Base-by-base conservation (phyloP, 2,329 filamentous ascomycete species). In the Drechslerella dactyloides region DNA sequence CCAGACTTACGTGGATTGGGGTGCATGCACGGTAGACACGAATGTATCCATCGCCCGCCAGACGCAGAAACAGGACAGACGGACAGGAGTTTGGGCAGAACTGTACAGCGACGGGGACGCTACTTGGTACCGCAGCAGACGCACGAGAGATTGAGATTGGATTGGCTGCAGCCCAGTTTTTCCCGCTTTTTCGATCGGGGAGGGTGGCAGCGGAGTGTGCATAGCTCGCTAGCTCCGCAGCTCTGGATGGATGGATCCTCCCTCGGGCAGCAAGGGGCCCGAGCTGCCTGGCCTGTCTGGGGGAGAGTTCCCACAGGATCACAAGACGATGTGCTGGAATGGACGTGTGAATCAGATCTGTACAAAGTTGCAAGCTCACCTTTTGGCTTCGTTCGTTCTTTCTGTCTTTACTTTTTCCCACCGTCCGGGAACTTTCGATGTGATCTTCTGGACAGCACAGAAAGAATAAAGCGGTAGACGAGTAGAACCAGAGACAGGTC, bases 381-480 rank as follows among this genome's bases (percentile, higher is more conserved):
- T 42, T n/a, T 48, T 48, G 15, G 2, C 4, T 48, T 19, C 17
- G 15, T 19, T 48, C 17, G 4, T 48, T 19, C 17, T 48, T 48
- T 48, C n/a, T 19, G 2, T 10, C 11, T 17, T 23, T 2, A 21
- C 11, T 51, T 27, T 51, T 51, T 7, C 15, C 19, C 2, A 27
- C 15, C 11, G 15, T 42, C 15, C 7, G 13, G 6, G 33, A 13
- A 13, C 13, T 37, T 37, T 37, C n/a, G n/a, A n/a, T n/a, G n/a
- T n/a, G n/a, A n/a, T 23, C 37, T 53, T 44, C 44, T 33, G 52
- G 52, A 27, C 40, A 58, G 33, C 40, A 44, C 15, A 44, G 40
- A 33, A 21, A 23, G 24, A 62, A 40, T 42, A 8, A 64, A 33
- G 48, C 4, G 3, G n/a, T 46, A 40, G 35, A 64, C n/a, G n/a